A percentile compares a stretch with the other conserved stretches of the same genome.
Conservation (phyloP, 2,329 filamentous ascomycete genomes). For the Talaromyces pinophilus region DNA sequence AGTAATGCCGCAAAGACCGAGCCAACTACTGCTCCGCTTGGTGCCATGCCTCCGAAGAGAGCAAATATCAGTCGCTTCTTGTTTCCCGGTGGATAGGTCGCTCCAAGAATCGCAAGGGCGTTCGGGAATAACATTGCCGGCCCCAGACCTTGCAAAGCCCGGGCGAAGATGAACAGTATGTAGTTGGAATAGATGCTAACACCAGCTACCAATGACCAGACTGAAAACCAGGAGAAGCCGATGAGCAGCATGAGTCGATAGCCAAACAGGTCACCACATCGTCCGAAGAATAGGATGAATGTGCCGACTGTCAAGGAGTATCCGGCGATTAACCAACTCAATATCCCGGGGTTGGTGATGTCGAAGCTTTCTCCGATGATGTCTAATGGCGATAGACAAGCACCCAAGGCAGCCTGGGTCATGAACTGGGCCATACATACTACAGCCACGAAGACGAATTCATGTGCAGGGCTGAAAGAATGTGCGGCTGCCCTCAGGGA, state of each 20-base stretch:
- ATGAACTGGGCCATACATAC: constrained; percentile 45
- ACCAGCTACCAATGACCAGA: constrained; percentile 42
- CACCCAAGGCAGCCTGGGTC: constrained; percentile 52
- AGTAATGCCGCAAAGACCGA: constrained; percentile 45
- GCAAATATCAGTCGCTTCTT: constrained; percentile 63
- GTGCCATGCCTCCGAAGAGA: constrained; percentile 53
- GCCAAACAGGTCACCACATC: constrained; percentile 42
- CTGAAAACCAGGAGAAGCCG: constrained; percentile 39
- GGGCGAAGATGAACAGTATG: constrained; percentile 54
- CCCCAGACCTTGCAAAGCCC: constrained; percentile 59
- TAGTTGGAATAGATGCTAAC: constrained; percentile 43
- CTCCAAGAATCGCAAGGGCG: constrained; percentile 62
- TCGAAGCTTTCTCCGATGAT: constrained; percentile 53
- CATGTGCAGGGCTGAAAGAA: constrained; percentile 26
- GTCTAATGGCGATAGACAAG: constrained; percentile 52
- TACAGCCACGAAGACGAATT: constrained; percentile 38
- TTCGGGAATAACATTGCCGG: constrained; percentile 66
- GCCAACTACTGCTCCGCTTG: constrained; percentile 48
- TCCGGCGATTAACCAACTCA: constrained; percentile 60
- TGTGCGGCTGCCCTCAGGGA: constrained; percentile 17
- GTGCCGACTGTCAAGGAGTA: constrained; percentile 53
- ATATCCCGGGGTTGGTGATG: constrained; percentile 45
- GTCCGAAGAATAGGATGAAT: constrained; percentile 43
- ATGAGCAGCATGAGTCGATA: constrained; percentile 40
- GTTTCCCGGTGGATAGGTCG: constrained; percentile 57